Percentiles rank a stretch among this genome's conserved stretches.
phyloP scores from a whole-genome alignment of 805 yeast species.

The Nakazawaea ernobii region DNA sequence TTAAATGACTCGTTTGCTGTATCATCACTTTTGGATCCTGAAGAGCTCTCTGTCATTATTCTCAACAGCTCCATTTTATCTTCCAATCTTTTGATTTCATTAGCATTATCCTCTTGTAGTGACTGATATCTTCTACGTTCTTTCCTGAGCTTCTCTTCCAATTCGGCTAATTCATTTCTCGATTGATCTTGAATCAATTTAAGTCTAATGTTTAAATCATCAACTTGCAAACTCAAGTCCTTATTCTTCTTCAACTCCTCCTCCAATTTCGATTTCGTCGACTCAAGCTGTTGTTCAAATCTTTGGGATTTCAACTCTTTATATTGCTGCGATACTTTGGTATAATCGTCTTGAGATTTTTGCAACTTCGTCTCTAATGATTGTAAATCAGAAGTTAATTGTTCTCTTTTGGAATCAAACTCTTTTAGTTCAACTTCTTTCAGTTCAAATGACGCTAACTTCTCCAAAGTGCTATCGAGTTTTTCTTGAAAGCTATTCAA shows the following conservation, averaged over 20 bases:
- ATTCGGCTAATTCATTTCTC: constrained; percentile 17
- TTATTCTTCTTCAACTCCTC: constrained; percentile 27
- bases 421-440: constrained; percentile 34
- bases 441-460: constrained; percentile 5
- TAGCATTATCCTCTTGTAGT: constrained; percentile 24
- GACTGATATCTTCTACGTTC: constrained; percentile 21
- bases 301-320: constrained; percentile 28
- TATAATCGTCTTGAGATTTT: constrained; percentile 18
- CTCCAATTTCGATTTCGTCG: constrained; percentile 25
- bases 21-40: constrained; percentile 12
- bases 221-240: constrained; percentile 17
- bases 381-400: constrained; percentile 15
- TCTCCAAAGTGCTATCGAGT: constrained; percentile 14
- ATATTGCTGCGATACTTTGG: constrained; percentile 20
- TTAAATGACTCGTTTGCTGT: constrained; percentile 29
- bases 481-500: constrained; percentile 23
- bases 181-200: constrained; percentile 19
- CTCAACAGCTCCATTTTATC: constrained; percentile 65
- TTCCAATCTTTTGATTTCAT: constrained; percentile 57
- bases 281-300: constrained; percentile 25
- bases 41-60: constrained; percentile 48
- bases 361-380: constrained; percentile 20
- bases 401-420: constrained; percentile 24
- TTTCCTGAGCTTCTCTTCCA: constrained; percentile 23
- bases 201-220: constrained; percentile 17